These are phyloP conservation scores for Dictyostelium intermedium DNA, from an alignment of 78 protist species.

Conservation along the genomic window DNA sequence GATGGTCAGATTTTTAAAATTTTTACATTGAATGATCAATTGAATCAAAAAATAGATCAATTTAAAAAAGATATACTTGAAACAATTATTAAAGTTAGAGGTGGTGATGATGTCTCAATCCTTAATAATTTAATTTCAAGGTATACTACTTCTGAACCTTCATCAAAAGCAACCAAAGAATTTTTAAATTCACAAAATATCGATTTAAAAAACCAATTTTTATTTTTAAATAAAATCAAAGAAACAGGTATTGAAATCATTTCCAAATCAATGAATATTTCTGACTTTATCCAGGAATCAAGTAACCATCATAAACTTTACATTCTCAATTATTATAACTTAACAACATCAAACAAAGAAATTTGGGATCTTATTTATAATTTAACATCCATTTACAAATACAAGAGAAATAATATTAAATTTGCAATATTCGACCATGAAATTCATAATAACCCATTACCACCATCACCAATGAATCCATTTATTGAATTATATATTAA, in stretches of 20 bases:
- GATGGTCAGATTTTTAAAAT: too few species aligned
- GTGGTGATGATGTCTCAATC: too few species aligned
- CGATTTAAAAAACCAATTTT: neutral
- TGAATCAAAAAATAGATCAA: too few species aligned
- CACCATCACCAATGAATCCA: neutral
- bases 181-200: neutral
- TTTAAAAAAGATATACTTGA: too few species aligned
- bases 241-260: neutral
- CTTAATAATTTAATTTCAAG: too few species aligned
- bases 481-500: neutral
- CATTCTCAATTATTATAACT: neutral
- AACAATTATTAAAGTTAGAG: neutral
- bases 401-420: neutral
- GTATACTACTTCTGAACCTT: neutral
- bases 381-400: neutral
- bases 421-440: neutral
- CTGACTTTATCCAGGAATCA: neutral
- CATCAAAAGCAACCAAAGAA: neutral
- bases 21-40: too few species aligned
- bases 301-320: neutral
- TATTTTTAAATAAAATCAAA: neutral
- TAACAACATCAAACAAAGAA: neutral
- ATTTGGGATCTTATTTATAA: neutral
- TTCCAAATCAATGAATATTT: neutral
- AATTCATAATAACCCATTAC: neutral